Evolutionary conservation across 202 grass and related monocot genomes (phyloP), one percentile per base, ranked within the genome.

Genomic region (Elaeis oleifera): DNA sequence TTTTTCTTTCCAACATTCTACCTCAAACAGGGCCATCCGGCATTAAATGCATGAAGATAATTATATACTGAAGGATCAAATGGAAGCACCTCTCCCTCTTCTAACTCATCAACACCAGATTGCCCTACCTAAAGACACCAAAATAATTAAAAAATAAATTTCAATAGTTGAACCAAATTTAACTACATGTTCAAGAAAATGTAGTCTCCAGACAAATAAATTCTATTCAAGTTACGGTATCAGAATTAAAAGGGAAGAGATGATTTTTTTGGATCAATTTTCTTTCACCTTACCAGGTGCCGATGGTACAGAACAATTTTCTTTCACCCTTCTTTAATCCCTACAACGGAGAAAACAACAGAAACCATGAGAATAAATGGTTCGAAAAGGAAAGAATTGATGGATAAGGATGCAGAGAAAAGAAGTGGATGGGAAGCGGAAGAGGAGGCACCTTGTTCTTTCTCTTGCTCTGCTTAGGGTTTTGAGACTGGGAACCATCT

Each of bases 21-120:
- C 87, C 92, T 96, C 78, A 91, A 75, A 76, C 84, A 97, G 19
- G 81, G 88, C 92, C 92, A 91, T 1, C 84, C 92, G 70, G 85
- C 75, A 77, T 69, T 69, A 50, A 97, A 91, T 25, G 74, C 92
- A 69, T 77, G 60, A 61, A 97, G 79, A 69, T 83, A 90, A 72
- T 97, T 91, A 76, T 97, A 97, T 9, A 84, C 82, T 36, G 81
- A 69, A 25, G 84, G 87, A 74, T 97, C 92, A 75, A 97, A 97
- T 56, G 89, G 87, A 28, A 91, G 87, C 54, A 91, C 92, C 73
- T 97, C 92, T 29, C 92, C 87, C 19, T 91, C 92, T 73, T 97
- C 92, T 48, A 97, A 50, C 44, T 63, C 56, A 75, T 97, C 92
- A 6, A 97, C 81, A 18, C 87, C 87, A 2, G 87, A 79, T 75